A percentile compares a stretch with the other conserved stretches of the same genome.
phyloP scores from a whole-genome alignment of 495 filamentous ascomycete species.

The Podospora pseudocomata region DNA sequence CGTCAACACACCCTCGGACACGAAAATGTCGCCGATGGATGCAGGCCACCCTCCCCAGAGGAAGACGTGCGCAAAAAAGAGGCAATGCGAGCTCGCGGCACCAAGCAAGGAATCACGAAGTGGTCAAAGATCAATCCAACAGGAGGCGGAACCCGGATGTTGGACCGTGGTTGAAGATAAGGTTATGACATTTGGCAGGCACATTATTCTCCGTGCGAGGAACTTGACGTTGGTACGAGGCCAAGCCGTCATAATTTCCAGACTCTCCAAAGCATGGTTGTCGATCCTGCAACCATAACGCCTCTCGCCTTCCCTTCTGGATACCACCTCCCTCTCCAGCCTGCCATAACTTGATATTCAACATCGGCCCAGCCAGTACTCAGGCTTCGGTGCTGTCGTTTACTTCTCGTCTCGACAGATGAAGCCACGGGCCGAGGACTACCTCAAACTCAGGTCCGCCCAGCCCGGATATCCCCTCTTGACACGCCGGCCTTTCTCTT shows the following conservation, averaged over 20 bases:
- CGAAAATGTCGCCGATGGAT: neutral
- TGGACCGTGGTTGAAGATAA: neutral
- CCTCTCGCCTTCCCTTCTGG: neutral
- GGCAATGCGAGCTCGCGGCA: neutral
- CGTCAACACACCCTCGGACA: neutral
- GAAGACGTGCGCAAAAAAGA: neutral
- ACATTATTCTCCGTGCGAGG: neutral
- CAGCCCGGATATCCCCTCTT: neutral
- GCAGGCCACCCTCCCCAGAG: neutral
- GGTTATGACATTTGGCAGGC: conserved; percentile 9
- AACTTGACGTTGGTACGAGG: neutral
- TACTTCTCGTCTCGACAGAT: neutral
- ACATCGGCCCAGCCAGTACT: neutral
- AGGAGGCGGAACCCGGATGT: conserved; percentile 1
- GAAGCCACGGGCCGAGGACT: neutral
- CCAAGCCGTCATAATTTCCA: neutral
- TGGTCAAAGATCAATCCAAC: neutral
- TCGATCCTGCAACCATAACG: conserved; percentile 1
- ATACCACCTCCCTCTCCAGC: neutral
- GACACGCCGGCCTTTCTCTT: neutral
- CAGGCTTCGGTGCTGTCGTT: neutral
- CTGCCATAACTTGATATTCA: neutral
- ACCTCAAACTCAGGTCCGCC: neutral
- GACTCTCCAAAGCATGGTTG: conserved; percentile 2
- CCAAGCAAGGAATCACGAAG: neutral